These are phyloP conservation scores for Calonectria ilicicola DNA, from an alignment of 2,329 filamentous ascomycete genomes.

Conservation along the genomic window DNA sequence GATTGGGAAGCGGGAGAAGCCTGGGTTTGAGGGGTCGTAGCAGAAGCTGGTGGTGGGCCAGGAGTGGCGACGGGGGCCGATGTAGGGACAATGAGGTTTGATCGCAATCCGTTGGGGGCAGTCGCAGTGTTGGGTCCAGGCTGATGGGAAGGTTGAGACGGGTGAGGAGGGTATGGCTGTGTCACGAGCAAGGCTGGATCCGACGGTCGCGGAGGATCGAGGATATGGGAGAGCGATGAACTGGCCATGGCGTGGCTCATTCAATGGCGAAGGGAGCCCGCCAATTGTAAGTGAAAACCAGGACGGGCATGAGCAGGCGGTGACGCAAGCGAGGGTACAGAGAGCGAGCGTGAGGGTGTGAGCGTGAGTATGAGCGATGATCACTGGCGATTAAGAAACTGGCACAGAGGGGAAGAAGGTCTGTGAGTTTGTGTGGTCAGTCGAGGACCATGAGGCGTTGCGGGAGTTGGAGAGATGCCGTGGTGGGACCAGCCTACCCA, in stretches of 20 bases:
- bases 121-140: neutral
- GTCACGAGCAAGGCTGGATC: conserved; percentile 25
- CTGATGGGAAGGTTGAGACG: conserved; percentile 5
- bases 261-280: conserved; percentile 12
- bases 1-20: conserved; percentile 14
- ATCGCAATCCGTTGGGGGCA: conserved; percentile 19
- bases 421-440: neutral
- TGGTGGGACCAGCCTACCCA: conserved; percentile 3
- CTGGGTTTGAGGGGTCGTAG: conserved; percentile 8
- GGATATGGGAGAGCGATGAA: conserved; percentile 46
- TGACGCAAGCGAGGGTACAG: conserved; percentile 2
- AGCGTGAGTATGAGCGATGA: neutral
- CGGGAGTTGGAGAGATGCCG: conserved; percentile 12
- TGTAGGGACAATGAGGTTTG: conserved; percentile 14
- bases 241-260: conserved; percentile 45
- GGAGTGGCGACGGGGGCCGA: conserved; percentile 6
- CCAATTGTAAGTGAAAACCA: conserved; percentile 12
- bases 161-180: conserved; percentile 32
- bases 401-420: neutral
- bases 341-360: neutral
- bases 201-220: conserved; percentile 45
- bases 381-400: neutral
- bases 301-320: conserved; percentile 14
- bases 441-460: neutral
- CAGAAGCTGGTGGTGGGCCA: neutral